Evolutionary conservation across 1,284 basidiomycete genomes (phyloP), one percentile per base, ranked within the genome.

Genomic region (Marasmius tenuissimus): DNA sequence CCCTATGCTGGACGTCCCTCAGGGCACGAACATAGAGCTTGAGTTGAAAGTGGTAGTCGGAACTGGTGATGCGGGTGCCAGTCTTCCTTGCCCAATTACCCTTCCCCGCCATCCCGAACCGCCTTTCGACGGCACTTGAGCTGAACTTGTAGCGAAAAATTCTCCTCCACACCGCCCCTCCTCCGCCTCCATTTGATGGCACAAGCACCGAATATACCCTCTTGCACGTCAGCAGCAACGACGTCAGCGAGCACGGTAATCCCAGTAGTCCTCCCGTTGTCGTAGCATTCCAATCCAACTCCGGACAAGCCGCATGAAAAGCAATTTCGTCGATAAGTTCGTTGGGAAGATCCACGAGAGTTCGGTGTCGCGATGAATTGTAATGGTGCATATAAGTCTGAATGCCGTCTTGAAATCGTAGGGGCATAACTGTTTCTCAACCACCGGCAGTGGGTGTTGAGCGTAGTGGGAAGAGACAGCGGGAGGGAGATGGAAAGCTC

Each of bases 141-240:
- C 93, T 91, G 74, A 93, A 93, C 66, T 80, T 81, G 65, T 73
- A 65, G 18, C 77, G 76, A 71, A 87, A 93, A 35, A 93, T 79
- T 47, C 76, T 70, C 0, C 86, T 80, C 68, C 86, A 87, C 57
- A 94, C 79, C 18, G 79, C 68, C 59, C 6, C 63, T 50, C 56
- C 72, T 68, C 27, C 55, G n/a, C n/a, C 27, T 27, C 27, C 27
- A 27, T 27, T 27, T 27, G 27, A 27, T 27, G 27, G 27, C 11
- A 65, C 65, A 62, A 92, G 78, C 1, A 71, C 59, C 42, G 66
- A 11, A 70, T 85, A 61, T 18, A 92, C 67, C 47, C 71, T 63
- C 5, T 69, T 75, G 63, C 77, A 87, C 5, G 84, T 76, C 39
- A 74, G 72, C 45, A 88, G 80, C 54, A 92, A 77, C 0, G 85